Evolutionary conservation across 140 eudicot genomes (phyloP), one percentile per base, ranked within the genome.

Genomic region (Bidens hawaiensis): DNA sequence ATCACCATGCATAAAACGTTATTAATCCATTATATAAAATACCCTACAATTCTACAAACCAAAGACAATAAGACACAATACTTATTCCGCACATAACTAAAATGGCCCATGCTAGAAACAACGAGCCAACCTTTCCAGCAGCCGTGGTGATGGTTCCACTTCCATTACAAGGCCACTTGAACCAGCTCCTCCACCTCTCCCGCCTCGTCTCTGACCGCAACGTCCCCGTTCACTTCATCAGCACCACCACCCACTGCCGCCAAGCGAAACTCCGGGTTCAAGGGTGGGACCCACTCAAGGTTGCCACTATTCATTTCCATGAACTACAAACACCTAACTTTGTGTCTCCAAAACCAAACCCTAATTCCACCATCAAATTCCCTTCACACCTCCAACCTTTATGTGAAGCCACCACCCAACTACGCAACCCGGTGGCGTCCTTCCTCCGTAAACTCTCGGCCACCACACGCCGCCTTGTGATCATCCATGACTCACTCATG

Each of bases 141-240:
- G 54, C 45, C 5, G 75, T 84, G 0, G 73, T 83, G 2, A 52
- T 83, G 75, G 82, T 80, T 11, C 84, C 85, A 1, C 69, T 79
- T 16, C 85, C 89, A 9, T 72, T 81, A 2, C 89, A 82, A 62
- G 89, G 89, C 51, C 90, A 79, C 41, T 86, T 79, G 34, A 83
- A 83, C 52, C 52, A 46, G 11, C 49, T 43, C 22, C 49, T 43
- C 22, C 49, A 43, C 49, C 49, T 43, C 45, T 38, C 45, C 5
- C 45, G 45, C n/a, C 45, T 38, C 45, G 0, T 38, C 45, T 38
- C 45, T 15, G 8, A n/a, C 49, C 49, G 19, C 49, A 43, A 43
- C 21, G 15, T 43, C 49, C 49, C 49, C 49, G 49, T 43, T 10
- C 49, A 43, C 49, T 43, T 43, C 19, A 21, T 43, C 49, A 43